Evolutionary conservation across 768 basidiomycete species (phyloP).

Genomic region (Amanita rubescens): DNA sequence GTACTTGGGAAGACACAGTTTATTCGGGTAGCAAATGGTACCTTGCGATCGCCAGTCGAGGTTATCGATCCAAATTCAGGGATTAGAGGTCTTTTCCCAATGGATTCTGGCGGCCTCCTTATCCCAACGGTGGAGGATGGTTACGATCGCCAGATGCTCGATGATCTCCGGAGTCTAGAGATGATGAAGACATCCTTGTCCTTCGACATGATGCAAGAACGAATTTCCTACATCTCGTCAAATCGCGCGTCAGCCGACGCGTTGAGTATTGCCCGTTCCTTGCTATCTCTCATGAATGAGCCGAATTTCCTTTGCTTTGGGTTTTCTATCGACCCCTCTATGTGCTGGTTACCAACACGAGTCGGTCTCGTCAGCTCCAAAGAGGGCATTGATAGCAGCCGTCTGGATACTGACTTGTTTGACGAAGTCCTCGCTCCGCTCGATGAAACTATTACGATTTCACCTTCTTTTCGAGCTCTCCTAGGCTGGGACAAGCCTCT

Average conservation of each 20-base stretch:
- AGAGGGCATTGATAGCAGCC: conserved; percentile 24
- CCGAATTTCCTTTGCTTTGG: conserved; percentile 1
- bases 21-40: conserved; percentile 17
- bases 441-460: conserved; percentile 16
- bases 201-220: conserved; percentile 25
- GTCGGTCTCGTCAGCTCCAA: conserved; percentile 23
- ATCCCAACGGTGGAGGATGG: background rate
- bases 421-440: conserved; percentile 32
- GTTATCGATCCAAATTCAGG: conserved; percentile 15
- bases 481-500: conserved; percentile 36
- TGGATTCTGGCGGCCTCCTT: background rate
- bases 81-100: conserved; percentile 10
- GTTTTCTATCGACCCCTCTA: background rate
- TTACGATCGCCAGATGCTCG: conserved; percentile 3
- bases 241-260: conserved; percentile 5
- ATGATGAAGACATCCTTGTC: conserved; percentile 26
- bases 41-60: conserved; percentile 15
- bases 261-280: conserved; percentile 11
- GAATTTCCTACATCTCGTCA: conserved; percentile 25
- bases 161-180: conserved; percentile 14
- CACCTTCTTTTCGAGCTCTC: conserved; percentile 20
- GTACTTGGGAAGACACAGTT: conserved; percentile 20
- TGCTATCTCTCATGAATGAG: conserved; percentile 17
- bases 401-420: conserved; percentile 23
- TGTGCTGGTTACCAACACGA: conserved; percentile 32